Evolutionary conservation across 1,139 yeast species (phyloP), one percentile per base, ranked within the genome.

Genomic region (Taphrina deformans): DNA sequence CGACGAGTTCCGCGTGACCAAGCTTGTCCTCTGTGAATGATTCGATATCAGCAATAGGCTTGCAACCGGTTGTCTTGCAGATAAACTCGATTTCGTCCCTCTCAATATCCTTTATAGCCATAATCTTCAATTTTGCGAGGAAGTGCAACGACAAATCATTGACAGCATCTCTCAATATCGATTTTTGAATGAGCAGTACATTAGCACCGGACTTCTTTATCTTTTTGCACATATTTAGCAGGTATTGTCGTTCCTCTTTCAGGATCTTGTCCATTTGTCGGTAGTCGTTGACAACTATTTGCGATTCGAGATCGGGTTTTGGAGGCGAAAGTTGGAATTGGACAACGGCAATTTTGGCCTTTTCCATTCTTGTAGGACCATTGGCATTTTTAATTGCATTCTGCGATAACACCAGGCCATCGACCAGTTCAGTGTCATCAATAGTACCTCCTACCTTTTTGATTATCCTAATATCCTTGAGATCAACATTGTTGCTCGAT

Each of bases 301-400:
- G 93, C 75, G 93, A 93, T 78, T 93, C 99, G 88, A 95, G 89
- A 75, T 93, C 99, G 46, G 99, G 99, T 76, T 93, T 93, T 72
- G 99, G 99, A 52, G 99, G 99, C 35, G 98, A 91, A 69, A 93
- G 81, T 78, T 93, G 99, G 79, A 93, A 93, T 78, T 95, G 99
- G 69, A 93, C 83, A 72, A 93, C 82, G 12, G 95, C 99, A 71
- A 93, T 90, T 70, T 81, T 83, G 27, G 99, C 99, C 80, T 92
- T 93, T 75, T 93, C 99, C 76, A 90, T 83, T 75, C 97, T 84
- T 9, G 89, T 82, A 67, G 99, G 99, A n/a, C 98, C 99, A 58
- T 97, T 97, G 1, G 97, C 97, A 69, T 83, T 80, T 75, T 91
- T 93, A 68, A 91, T 83, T 24, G 88, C 97, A 70, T 83, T 88